A percentile compares a stretch with the other conserved stretches of the same genome.
Evolutionary conservation across 257 asterid genomes (phyloP).

Genomic region (Cordia subcordata): DNA sequence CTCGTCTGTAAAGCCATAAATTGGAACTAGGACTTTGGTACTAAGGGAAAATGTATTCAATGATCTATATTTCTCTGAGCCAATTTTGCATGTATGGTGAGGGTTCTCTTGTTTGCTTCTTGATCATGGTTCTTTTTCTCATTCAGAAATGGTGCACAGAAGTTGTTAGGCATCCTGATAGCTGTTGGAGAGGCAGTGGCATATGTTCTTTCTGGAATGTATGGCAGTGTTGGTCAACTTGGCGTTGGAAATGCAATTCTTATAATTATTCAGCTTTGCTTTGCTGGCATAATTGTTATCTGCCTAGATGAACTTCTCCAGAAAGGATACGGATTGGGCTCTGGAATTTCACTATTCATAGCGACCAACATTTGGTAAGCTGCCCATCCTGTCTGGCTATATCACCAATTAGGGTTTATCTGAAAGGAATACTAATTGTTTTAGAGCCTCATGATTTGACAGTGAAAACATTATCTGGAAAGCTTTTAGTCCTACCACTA

Average conservation of each 20-base stretch:
- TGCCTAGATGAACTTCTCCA: constrained; percentile 83
- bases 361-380: constrained; percentile 82
- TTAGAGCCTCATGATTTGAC: constrained; percentile 9
- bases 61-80: not conserved
- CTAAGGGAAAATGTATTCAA: too few species aligned
- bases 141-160: constrained; percentile 76
- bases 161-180: constrained; percentile 68
- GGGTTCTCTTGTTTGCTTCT: not conserved
- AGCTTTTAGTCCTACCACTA: constrained; percentile 83
- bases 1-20: too few species aligned
- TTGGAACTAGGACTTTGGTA: too few species aligned
- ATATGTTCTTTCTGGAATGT: constrained; percentile 84
- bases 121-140: constrained; percentile 5
- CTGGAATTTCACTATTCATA: constrained; percentile 80
- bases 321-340: constrained; percentile 80
- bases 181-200: constrained; percentile 89
- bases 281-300: constrained; percentile 77
- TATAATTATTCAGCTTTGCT: constrained; percentile 71
- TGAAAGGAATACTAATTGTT: not conserved
- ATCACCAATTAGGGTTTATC: not conserved
- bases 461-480: constrained; percentile 86
- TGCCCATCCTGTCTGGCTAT: not conserved
- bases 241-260: constrained; percentile 85
- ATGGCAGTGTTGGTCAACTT: constrained; percentile 74
- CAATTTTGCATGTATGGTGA: not conserved